phyloP scores from a whole-genome alignment of 2,329 filamentous ascomycete genomes.

The Purpureocillium lavendulum region DNA sequence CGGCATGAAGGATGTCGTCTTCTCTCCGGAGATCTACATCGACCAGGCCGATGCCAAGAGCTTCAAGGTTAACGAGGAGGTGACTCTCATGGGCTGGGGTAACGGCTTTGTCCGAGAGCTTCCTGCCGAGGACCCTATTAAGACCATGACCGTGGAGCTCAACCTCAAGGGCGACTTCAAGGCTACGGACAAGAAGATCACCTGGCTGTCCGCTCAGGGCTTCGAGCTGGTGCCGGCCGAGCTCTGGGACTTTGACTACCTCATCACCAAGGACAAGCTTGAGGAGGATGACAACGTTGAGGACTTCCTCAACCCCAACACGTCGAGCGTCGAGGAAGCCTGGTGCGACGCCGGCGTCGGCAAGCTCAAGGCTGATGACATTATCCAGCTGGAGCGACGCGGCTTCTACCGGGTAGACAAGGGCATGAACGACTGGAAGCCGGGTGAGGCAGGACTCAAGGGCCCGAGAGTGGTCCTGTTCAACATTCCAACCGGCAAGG shows the following conservation, averaged over 20 bases:
- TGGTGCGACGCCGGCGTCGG: conserved; percentile 75
- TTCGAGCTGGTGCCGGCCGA: conserved; percentile 75
- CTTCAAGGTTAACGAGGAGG: conserved; percentile 80
- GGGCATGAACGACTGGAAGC: conserved; percentile 39
- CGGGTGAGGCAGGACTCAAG: conserved; percentile 39
- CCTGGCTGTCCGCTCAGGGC: conserved; percentile 72
- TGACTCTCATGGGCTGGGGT: conserved; percentile 96
- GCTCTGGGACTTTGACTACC: conserved; percentile 89
- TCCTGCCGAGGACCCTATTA: conserved; percentile 50
- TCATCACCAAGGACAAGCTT: conserved; percentile 91
- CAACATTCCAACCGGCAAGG: conserved; percentile 44
- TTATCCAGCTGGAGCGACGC: conserved; percentile 91
- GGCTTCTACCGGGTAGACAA: conserved; percentile 86
- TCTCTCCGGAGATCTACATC: conserved; percentile 65
- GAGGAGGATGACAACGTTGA: conserved; percentile 82
- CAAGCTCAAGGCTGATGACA: conserved; percentile 74
- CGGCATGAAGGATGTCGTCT: conserved; percentile 78
- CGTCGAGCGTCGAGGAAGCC: conserved; percentile 65
- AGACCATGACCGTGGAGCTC: conserved; percentile 70
- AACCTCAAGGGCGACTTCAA: conserved; percentile 90
- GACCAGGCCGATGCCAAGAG: conserved; percentile 80
- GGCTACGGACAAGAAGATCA: conserved; percentile 93
- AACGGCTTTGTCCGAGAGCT: conserved; percentile 73
- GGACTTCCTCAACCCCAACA: conserved; percentile 70
- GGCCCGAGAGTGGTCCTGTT: conserved; percentile 46